Evolutionary conservation across 169 alveolate species (phyloP), one percentile per base, ranked within the genome.

Genomic region (Cryptosporidium viatorum): DNA sequence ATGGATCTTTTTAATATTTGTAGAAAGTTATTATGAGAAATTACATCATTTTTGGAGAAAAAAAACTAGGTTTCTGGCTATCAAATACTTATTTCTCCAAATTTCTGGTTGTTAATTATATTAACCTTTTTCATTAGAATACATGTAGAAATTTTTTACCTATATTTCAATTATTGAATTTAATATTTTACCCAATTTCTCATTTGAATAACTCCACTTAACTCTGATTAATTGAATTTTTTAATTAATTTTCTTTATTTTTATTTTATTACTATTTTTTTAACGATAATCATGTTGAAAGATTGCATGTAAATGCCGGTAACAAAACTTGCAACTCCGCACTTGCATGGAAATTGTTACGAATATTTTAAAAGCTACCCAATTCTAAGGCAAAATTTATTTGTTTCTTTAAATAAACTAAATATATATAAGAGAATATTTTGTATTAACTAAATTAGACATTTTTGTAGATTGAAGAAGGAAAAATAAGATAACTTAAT

Each of bases 1-100:
- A 59, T n/a, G 55, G 86, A 73, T 73, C 86, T 73, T 73, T 73
- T 73, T 73, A 73, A 73, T 50, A 29, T n/a, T 39, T 33, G 12
- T 10, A 33, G 50, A 65, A 33, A 65, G 9, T 51, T 21, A 41
- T 29, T 18, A 31, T 16, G 21, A 10, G 70, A n/a, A 55, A 33
- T 10, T 50, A 58, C n/a, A 31, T 29, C 2, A 55, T 21, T 71
- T 48, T 12, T 71, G 29, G 12, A 3, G 29, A 71, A 48, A 71
- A 39, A 10, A 71, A 39, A 10, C 67, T 55, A 0, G 21, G 37
- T 7, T 26, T 5, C 35, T 21, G 9, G 3, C 7, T 23, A 55
- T 55, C 7, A 8, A n/a, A 16, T 16, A 21, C 21, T 55, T 9
- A 55, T 55, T 21, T 21, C 1, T 55, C 8, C 37, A 3, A 26